A percentile compares a stretch with the other conserved stretches of the same genome.
Evolutionary conservation across 2,329 filamentous ascomycete species (phyloP).

Genomic region (Apiospora saccharicola): DNA sequence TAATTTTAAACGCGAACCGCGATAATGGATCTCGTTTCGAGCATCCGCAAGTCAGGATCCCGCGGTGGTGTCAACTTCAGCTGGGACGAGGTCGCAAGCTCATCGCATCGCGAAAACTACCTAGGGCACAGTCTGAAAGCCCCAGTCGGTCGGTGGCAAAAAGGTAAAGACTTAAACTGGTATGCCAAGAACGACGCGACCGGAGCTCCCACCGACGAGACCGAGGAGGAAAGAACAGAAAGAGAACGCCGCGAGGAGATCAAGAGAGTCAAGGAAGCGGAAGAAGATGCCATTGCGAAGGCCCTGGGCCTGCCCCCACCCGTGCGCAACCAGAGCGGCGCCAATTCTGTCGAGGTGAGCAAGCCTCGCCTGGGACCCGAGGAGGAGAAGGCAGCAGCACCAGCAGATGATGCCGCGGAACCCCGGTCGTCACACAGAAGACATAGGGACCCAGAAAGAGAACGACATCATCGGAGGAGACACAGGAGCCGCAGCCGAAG

Average conservation of each 20-base stretch:
- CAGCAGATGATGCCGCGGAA: conserved; percentile 33
- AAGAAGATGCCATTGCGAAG: conserved; percentile 87
- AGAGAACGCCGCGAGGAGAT: conserved; percentile 79
- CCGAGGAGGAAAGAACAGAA: conserved; percentile 63
- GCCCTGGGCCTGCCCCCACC: conserved; percentile 83
- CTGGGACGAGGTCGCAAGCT: conserved; percentile 92
- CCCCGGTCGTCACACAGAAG: conserved; percentile 30
- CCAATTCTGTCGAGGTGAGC: conserved; percentile 72
- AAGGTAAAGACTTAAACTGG: conserved; percentile 73
- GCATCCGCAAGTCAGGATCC: conserved; percentile 88
- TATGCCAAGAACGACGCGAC: conserved; percentile 63
- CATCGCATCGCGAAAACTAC: conserved; percentile 85
- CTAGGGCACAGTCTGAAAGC: conserved; percentile 93
- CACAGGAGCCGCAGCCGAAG: conserved; percentile 31
- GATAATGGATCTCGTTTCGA: conserved; percentile 89
- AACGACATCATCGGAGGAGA: conserved; percentile 43
- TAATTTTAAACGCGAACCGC: not conserved
- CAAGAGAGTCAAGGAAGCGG: conserved; percentile 83
- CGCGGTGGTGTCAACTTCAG: conserved; percentile 95
- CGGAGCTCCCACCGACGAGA: conserved; percentile 60
- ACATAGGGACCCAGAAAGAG: conserved; percentile 42
- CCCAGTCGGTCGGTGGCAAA: conserved; percentile 90
- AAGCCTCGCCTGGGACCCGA: conserved; percentile 43
- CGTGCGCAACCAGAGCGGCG: conserved; percentile 62
- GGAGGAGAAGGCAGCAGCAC: conserved; percentile 30